Conservation (phyloP, 106 monocot species). For the Posidonia australis region DNA sequence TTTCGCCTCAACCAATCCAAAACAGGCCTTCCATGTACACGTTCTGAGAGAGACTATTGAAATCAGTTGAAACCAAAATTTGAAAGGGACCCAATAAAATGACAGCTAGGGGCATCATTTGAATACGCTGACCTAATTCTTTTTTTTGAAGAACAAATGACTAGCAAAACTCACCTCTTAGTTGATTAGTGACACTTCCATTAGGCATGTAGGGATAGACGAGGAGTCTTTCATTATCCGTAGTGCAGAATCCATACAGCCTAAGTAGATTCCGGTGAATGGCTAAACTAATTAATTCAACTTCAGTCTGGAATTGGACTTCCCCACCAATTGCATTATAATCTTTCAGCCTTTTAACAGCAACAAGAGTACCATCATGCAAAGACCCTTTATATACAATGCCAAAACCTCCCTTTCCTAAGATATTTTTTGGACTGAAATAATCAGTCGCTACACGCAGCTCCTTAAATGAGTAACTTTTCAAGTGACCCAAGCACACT, state of each 20-base stretch:
- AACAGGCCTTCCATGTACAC: constrained; percentile 58
- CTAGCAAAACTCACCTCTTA: constrained; percentile 41
- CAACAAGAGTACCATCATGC: constrained; percentile 66
- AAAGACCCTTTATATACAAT: constrained; percentile 81
- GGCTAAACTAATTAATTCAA: constrained; percentile 88
- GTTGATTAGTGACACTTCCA: constrained; percentile 90
- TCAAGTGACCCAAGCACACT: constrained; percentile 70
- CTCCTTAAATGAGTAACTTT: constrained; percentile 79
- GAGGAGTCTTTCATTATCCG: constrained; percentile 76
- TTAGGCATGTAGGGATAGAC: constrained; percentile 95
- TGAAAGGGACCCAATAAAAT: background rate
- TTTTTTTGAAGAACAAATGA: too few species aligned
- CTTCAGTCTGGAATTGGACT: constrained; percentile 87
- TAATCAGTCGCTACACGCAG: constrained; percentile 71
- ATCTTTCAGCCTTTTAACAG: constrained; percentile 90
- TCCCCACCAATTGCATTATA: constrained; percentile 70
- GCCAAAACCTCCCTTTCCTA: constrained; percentile 92
- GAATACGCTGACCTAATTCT: too few species aligned
- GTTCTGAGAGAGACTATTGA: constrained; percentile 23
- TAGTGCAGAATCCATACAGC: constrained; percentile 67
- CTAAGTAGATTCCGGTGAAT: constrained; percentile 85
- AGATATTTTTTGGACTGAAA: constrained; percentile 75
- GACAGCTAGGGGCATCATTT: too few species aligned
- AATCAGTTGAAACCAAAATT: background rate
- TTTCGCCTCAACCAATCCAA: constrained; percentile 81